Conservation (phyloP, 306 rosid species). For the Cicer chorassanicum region DNA sequence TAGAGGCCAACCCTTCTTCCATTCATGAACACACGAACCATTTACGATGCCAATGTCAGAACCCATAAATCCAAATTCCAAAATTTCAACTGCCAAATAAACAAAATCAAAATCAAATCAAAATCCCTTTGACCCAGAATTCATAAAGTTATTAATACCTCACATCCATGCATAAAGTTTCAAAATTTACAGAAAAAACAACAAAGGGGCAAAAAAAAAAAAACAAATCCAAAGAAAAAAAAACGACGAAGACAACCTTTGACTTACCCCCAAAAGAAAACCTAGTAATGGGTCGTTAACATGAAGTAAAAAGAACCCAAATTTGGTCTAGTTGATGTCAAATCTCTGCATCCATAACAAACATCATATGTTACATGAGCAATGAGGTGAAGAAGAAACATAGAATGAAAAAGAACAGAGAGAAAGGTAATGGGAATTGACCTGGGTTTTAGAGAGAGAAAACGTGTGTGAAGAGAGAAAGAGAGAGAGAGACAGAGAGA, state of each 20-base stretch:
- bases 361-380: not conserved
- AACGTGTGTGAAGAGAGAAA: conserved; percentile 32
- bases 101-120: conserved; percentile 52
- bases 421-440: conserved; percentile 52
- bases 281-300: conserved; percentile 38
- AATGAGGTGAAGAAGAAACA: conserved; percentile 40
- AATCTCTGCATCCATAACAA: conserved; percentile 37
- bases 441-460: conserved; percentile 56
- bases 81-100: conserved; percentile 47
- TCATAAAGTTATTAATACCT: not conserved
- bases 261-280: conserved; percentile 40
- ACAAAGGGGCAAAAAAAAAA: conserved; percentile 9
- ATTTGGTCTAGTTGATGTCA: not conserved
- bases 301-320: conserved; percentile 38
- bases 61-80: conserved; percentile 67
- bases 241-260: not conserved
- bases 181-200: conserved; percentile 41
- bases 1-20: conserved; percentile 91
- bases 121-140: conserved; percentile 51
- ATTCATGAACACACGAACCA: conserved; percentile 64
- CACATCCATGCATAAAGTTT: conserved; percentile 45
- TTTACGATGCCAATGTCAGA: conserved; percentile 69
- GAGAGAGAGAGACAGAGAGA: conserved; percentile 37
- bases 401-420: conserved; percentile 43
- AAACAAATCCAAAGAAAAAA: conserved; percentile 4